These are phyloP conservation scores for Hyaloscypha bicolor DNA, from an alignment of 495 filamentous ascomycete genomes.

Conservation along the genomic window DNA sequence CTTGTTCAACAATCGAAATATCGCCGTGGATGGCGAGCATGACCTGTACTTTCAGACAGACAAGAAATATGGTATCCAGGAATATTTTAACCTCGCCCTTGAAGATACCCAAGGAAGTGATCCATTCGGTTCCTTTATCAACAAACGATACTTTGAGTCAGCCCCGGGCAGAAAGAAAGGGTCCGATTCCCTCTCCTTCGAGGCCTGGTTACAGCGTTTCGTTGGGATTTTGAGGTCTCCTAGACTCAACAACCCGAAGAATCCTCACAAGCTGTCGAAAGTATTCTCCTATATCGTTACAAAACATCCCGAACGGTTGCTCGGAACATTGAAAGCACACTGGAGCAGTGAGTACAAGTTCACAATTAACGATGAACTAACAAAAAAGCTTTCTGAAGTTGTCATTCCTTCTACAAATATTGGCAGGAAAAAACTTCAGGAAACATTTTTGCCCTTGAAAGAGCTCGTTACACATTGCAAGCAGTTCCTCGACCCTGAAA, in stretches of 20 bases:
- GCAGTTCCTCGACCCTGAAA: background rate
- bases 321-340: conserved; percentile 6
- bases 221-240: background rate
- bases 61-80: background rate
- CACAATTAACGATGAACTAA: no score
- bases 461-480: background rate
- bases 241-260: background rate
- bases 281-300: background rate
- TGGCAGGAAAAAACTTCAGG: background rate
- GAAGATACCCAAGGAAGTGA: background rate
- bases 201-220: background rate
- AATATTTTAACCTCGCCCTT: no score
- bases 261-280: background rate
- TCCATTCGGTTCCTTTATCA: background rate
- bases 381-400: no score
- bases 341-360: background rate
- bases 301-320: background rate
- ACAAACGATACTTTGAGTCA: conserved; percentile 1
- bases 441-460: background rate
- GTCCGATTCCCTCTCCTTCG: no score
- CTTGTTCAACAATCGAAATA: background rate
- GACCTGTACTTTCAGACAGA: background rate
- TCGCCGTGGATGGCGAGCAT: background rate
- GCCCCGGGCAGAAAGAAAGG: no score
- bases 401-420: background rate